Conservation (phyloP, 2,329 filamentous ascomycete genomes). For the Neonectria coccinea region DNA sequence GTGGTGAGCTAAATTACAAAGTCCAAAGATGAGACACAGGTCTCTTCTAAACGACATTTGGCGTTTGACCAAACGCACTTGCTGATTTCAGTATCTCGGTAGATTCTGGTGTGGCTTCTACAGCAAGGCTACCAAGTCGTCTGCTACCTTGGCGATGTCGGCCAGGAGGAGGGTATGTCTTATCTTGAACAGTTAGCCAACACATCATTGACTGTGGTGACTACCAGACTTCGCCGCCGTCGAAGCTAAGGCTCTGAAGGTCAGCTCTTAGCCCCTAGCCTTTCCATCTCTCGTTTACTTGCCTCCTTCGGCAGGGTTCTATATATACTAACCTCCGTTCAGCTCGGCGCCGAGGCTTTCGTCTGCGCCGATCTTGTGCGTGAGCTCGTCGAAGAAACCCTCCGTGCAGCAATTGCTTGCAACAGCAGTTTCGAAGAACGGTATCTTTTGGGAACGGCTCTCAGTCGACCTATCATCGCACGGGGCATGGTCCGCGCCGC, state of each 20-base stretch:
- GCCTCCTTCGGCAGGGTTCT: too few relatives aligned
- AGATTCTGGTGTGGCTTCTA: neutral
- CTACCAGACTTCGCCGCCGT: neutral
- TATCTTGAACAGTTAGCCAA: neutral
- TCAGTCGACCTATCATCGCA: constrained; percentile 76
- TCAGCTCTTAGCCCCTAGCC: neutral
- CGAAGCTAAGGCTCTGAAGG: neutral
- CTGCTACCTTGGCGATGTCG: neutral
- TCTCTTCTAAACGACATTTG: neutral
- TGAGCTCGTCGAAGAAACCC: neutral
- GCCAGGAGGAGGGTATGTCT: neutral
- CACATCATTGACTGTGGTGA: neutral
- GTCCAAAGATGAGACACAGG: neutral
- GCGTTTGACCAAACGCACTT: neutral
- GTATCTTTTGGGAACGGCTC: constrained; percentile 61
- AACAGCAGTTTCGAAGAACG: constrained; percentile 3
- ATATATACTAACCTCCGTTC: neutral
- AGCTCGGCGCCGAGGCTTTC: neutral
- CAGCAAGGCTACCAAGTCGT: neutral
- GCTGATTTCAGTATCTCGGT: neutral
- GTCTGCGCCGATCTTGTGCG: neutral
- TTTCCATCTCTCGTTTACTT: neutral
- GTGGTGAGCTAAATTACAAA: neutral
- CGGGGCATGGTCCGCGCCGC: constrained; percentile 58
- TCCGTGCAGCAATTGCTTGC: neutral